A percentile compares a stretch with the other conserved stretches of the same genome.
These are phyloP conservation scores for Parathielavia hyrcaniae DNA, from an alignment of 495 filamentous ascomycete genomes.

Conservation along the genomic window DNA sequence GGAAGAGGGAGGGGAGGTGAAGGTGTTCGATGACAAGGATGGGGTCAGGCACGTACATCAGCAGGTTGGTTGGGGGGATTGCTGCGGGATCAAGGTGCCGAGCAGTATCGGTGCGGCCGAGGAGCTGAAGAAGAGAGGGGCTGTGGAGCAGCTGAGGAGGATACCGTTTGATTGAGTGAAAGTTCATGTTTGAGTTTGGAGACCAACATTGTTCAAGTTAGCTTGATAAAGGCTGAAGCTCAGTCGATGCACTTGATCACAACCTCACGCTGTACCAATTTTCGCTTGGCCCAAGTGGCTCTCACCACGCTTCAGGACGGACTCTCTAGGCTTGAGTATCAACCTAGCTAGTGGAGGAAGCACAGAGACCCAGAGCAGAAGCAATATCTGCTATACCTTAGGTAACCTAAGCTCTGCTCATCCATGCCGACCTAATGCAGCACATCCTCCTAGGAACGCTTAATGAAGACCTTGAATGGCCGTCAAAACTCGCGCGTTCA, in stretches of 20 bases:
- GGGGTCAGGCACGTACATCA: conserved; percentile 63
- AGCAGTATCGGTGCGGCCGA: conserved; percentile 82
- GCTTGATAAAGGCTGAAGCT: no score
- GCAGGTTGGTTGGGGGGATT: conserved; percentile 79
- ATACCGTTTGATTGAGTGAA: conserved; percentile 77
- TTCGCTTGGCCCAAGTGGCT: no score
- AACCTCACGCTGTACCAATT: no score
- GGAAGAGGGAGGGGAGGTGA: conserved; percentile 49
- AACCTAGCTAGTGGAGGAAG: no score
- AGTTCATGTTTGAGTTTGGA: no score
- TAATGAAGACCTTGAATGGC: background rate
- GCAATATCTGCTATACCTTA: no score
- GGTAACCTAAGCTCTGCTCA: no score
- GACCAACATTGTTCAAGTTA: no score
- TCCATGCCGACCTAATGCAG: background rate
- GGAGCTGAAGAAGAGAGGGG: conserved; percentile 72
- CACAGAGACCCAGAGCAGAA: no score
- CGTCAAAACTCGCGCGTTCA: conserved; percentile 1
- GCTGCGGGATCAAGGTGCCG: conserved; percentile 97
- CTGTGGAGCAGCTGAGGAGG: conserved; percentile 60
- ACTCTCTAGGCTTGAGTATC: no score
- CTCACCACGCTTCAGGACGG: no score
- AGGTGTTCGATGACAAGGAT: conserved; percentile 54
- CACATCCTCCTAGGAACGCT: background rate
- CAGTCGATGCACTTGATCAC: no score